These are phyloP conservation scores for Aspergillus incahuasiensis DNA, from an alignment of 495 filamentous ascomycete species.

Conservation along the genomic window DNA sequence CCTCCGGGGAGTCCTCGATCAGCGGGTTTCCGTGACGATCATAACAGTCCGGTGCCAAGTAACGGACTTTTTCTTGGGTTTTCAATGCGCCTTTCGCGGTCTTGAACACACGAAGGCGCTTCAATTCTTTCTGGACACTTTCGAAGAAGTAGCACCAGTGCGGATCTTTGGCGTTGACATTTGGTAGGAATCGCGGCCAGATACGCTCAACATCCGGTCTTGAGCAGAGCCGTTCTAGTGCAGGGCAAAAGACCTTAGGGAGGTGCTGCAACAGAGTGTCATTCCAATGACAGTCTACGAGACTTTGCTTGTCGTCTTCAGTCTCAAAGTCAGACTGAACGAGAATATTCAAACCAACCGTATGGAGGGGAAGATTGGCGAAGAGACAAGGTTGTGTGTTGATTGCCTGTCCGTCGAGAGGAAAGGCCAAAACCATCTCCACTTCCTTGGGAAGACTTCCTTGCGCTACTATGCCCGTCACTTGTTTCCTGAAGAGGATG, in stretches of 20 bases:
- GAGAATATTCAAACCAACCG: neutral
- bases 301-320: neutral
- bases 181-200: constrained; percentile 5
- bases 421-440: constrained; percentile 8
- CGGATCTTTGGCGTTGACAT: neutral
- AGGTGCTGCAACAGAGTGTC: neutral
- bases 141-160: neutral
- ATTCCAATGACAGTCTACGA: constrained; percentile 4
- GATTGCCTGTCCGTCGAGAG: neutral
- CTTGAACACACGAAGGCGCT: constrained; percentile 3
- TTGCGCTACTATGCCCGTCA: neutral
- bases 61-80: constrained; percentile 3
- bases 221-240: neutral
- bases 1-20: neutral
- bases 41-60: constrained; percentile 1
- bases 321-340: constrained; percentile 8
- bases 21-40: neutral
- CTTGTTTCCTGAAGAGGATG: neutral
- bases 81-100: constrained; percentile 4
- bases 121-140: neutral
- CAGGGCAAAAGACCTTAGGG: neutral
- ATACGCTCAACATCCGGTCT: neutral
- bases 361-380: neutral
- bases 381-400: neutral
- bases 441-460: neutral